A percentile compares a stretch with the other conserved stretches of the same genome.
These are phyloP conservation scores for Anaeromyces robustus DNA, from an alignment of 192 early-diverging fungal species.

Conservation along the genomic window DNA sequence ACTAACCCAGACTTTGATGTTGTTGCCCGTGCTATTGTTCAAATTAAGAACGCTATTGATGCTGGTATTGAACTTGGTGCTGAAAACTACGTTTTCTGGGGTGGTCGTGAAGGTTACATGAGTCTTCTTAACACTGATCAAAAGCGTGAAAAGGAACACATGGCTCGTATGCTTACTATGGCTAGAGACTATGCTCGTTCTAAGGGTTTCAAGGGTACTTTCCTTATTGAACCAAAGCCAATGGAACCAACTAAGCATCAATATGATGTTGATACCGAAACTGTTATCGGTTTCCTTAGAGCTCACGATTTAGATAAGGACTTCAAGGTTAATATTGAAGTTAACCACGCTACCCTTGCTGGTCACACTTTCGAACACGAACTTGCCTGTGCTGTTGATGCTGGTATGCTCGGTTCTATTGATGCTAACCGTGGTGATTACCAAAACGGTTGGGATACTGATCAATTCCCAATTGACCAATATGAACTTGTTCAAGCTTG, in stretches of 20 bases:
- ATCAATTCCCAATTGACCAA: slow-evolving; percentile 20
- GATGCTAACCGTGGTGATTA: slow-evolving; percentile 18
- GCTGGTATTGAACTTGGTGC: slow-evolving; percentile 9
- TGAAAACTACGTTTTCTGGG: slow-evolving; percentile 18
- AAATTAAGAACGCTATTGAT: slow-evolving; percentile 19
- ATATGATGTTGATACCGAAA: slow-evolving; percentile 18
- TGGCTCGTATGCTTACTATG: slow-evolving; percentile 17
- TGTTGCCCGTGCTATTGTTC: slow-evolving; percentile 11
- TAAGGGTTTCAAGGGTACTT: slow-evolving; percentile 10
- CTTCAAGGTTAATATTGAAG: slow-evolving; percentile 19
- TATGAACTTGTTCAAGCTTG: slow-evolving; percentile 17
- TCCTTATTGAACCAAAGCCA: slow-evolving; percentile 19
- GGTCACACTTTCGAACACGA: slow-evolving; percentile 19
- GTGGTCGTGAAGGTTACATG: slow-evolving; percentile 18
- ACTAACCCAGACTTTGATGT: slow-evolving; percentile 13
- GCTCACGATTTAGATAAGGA: slow-evolving; percentile 13
- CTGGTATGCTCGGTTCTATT: slow-evolving; percentile 8
- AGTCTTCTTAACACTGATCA: slow-evolving; percentile 12
- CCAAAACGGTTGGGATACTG: slow-evolving; percentile 19
- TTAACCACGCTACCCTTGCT: slow-evolving; percentile 19
- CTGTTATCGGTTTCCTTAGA: slow-evolving; percentile 15
- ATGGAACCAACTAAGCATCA: slow-evolving; percentile 17
- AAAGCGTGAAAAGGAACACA: slow-evolving; percentile 13
- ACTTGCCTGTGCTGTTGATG: no score
- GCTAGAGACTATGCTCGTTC: slow-evolving; percentile 12